Base-by-base conservation (phyloP, 2,329 filamentous ascomycete species). In the Phialophora tarda region DNA sequence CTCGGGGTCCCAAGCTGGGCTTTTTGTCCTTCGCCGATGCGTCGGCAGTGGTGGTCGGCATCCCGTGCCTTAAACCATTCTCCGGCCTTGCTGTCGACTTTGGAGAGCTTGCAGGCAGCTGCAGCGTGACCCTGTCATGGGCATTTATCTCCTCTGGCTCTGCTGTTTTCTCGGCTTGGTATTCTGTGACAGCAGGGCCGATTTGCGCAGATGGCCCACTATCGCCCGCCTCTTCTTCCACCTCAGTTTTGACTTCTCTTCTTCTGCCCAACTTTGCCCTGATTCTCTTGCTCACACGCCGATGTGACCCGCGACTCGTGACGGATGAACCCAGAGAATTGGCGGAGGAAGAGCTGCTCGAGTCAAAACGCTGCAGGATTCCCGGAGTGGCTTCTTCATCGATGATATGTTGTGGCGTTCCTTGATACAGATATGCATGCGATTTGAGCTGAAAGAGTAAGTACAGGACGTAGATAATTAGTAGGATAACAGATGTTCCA, bases 391-490 rank as follows among this genome's bases (percentile, higher is more conserved):
- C 64, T 87, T 88, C 76, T 89, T 91, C 68, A 50, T 73, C 71
- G 30, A 73, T 71, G 17, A 71, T 44, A 53, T 71, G 66, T 56
- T 72, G 71, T 6, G 71, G 71, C 2, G 66, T 72, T 12, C 71
- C 71, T 56, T 67, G 67, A 82, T 96, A 97, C 75, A 96, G 88
- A 12, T 83, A 82, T 26, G 85, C 84, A 77, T 97, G 93, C 0
- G 93, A 93, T 77, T 92, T 91, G 65, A 98, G 88, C 78, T 97
- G 94, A 83, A 97, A 97, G 77, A 91, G 84, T 1, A 98, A 87
- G 74, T 96, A 97, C 62, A 87, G 89, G 56, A 80, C 87, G 77
- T 97, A 98, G 8, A 96, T 90, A 53, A 96, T 77, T 0, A 98
- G 85, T 5, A 97, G 84, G 69, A 97, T 93, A 65, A 97, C 86